These are phyloP conservation scores for Volvox reticuliferus DNA, from an alignment of 139 green algal genomes.

Conservation along the genomic window DNA sequence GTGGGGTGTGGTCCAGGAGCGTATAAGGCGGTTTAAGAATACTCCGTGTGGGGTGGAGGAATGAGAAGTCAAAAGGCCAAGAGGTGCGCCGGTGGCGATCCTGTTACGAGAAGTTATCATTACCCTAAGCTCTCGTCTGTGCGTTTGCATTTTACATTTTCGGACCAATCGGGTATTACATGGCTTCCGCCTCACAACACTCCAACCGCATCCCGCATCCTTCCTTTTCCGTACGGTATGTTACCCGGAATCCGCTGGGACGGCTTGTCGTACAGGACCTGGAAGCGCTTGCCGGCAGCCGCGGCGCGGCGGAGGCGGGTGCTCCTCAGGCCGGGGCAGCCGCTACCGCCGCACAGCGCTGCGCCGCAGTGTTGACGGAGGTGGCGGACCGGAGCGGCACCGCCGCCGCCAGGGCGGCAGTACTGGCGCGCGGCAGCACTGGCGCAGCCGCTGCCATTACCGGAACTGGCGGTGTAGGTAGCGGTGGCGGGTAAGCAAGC, in stretches of 20 bases:
- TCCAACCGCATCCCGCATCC: too few species aligned
- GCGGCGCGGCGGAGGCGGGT: constrained; percentile 11
- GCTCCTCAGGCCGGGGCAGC: background rate
- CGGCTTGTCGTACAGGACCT: constrained; percentile 41
- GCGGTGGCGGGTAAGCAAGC: too few species aligned
- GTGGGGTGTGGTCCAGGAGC: too few species aligned
- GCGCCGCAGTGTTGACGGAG: constrained; percentile 5
- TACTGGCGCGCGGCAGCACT: background rate
- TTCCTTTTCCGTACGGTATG: too few species aligned
- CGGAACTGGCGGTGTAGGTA: background rate
- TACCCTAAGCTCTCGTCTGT: too few species aligned
- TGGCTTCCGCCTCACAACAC: too few species aligned
- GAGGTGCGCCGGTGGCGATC: too few species aligned
- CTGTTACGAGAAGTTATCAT: too few species aligned
- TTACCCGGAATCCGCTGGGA: background rate
- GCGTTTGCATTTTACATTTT: too few species aligned
- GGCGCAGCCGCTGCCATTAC: background rate
- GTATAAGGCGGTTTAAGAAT: background rate
- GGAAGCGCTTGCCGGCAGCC: constrained; percentile 40
- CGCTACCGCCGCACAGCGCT: constrained; percentile 22
- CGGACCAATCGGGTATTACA: too few species aligned
- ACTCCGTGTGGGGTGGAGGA: background rate
- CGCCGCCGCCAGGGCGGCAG: background rate
- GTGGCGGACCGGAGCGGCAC: background rate
- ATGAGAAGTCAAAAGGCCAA: too few species aligned